Percentiles rank a stretch among this genome's conserved stretches.
These are phyloP conservation scores for Alternaria angustiovoidea DNA, from an alignment of 2,329 filamentous ascomycete species.

Conservation along the genomic window DNA sequence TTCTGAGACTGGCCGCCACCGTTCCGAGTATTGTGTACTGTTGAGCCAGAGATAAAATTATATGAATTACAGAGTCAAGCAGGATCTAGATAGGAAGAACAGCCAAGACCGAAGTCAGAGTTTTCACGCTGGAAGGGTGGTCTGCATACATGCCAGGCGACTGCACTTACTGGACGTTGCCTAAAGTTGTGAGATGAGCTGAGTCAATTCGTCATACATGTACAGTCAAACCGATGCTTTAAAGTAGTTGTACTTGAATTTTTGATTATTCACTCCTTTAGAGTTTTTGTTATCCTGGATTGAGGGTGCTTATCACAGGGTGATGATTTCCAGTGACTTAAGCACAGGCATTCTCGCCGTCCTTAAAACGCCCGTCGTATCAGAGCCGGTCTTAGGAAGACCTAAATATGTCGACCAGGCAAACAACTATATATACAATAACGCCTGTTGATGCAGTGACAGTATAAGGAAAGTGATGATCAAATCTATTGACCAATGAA, in stretches of 20 bases:
- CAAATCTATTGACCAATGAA: slow-evolving; percentile 24
- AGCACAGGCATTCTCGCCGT: not conserved
- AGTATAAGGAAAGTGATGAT: slow-evolving; percentile 19
- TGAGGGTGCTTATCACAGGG: not conserved
- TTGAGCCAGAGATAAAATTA: not conserved
- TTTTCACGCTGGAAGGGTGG: not conserved
- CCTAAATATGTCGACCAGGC: not conserved
- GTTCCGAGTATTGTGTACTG: not conserved
- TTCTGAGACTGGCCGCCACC: not conserved
- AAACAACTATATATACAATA: slow-evolving; percentile 16
- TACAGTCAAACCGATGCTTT: not conserved
- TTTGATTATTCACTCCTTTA: not conserved
- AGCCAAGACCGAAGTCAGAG: not conserved
- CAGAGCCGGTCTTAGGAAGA: not conserved
- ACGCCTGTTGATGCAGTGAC: slow-evolving; percentile 34
- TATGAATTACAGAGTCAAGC: not conserved
- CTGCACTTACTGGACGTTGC: not conserved
- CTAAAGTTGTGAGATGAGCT: not conserved
- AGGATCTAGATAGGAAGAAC: not conserved
- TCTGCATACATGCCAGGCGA: too few species aligned
- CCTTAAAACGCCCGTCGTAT: slow-evolving; percentile 7
- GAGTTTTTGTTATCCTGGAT: not conserved
- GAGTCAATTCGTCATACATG: not conserved
- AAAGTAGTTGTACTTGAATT: not conserved
- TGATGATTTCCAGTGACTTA: not conserved